Evolutionary conservation across 768 basidiomycete species (phyloP).

Genomic region (Suillus tomentosus): DNA sequence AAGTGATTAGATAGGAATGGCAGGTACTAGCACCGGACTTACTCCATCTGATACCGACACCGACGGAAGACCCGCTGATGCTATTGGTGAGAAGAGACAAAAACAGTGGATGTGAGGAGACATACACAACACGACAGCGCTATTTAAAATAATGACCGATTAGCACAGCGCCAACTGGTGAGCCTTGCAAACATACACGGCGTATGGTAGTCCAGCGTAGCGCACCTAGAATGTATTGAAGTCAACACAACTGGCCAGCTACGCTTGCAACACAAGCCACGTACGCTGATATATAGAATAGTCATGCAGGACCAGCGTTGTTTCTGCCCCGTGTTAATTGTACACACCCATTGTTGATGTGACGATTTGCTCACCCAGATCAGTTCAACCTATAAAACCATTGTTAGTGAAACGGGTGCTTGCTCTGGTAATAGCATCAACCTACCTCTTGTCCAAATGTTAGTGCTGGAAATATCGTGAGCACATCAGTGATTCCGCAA

Average conservation of each 20-base stretch:
- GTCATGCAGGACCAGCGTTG: conserved; percentile 1
- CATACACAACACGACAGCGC: background rate
- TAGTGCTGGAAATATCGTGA: background rate
- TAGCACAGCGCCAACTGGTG: background rate
- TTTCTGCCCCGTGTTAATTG: background rate
- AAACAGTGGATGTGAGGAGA: background rate
- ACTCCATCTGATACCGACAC: background rate
- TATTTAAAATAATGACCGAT: background rate
- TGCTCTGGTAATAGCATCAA: background rate
- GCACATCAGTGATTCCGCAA: background rate
- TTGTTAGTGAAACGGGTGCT: background rate
- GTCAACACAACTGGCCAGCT: background rate
- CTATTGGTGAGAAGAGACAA: background rate
- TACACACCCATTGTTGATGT: too few species aligned
- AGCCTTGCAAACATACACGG: conserved; percentile 1
- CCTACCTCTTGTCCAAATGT: background rate
- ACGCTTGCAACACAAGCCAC: background rate
- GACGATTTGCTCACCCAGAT: background rate
- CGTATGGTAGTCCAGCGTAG: conserved; percentile 2
- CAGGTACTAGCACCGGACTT: background rate
- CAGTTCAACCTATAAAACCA: background rate
- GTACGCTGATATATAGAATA: background rate
- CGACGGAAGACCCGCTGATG: background rate
- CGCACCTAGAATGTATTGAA: background rate
- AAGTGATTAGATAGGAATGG: too few species aligned